Conservation (phyloP, 2,329 filamentous ascomycete species). For the Aspergillus sp. region DNA sequence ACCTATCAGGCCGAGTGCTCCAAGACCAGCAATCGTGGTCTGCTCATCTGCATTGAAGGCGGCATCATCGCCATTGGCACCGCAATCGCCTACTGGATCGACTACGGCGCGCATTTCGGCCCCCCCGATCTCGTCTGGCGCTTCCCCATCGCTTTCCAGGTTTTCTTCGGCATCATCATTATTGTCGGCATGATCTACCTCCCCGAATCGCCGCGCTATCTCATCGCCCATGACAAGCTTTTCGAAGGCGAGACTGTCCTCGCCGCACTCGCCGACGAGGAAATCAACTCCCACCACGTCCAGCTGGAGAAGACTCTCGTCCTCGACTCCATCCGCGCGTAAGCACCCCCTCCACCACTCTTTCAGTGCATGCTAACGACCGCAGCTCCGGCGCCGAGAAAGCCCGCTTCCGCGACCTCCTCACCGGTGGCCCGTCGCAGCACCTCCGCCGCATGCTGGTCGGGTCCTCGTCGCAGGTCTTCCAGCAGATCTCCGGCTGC, state of each 20-base stretch:
- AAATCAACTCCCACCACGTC: slow-evolving; percentile 9
- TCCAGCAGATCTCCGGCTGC: slow-evolving; percentile 15
- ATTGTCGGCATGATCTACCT: slow-evolving; percentile 16
- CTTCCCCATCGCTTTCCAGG: slow-evolving; percentile 18
- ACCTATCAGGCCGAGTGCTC: slow-evolving; percentile 19
- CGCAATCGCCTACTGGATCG: slow-evolving; percentile 18
- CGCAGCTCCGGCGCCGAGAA: slow-evolving; percentile 5
- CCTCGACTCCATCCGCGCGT: slow-evolving; percentile 13
- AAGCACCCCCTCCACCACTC: neutral
- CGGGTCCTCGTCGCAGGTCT: slow-evolving; percentile 13
- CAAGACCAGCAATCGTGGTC: slow-evolving; percentile 17
- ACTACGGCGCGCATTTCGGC: slow-evolving; percentile 14
- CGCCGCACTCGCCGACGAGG: slow-evolving; percentile 9
- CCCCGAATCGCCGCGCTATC: slow-evolving; percentile 16
- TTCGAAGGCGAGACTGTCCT: slow-evolving; percentile 13
- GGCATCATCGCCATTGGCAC: slow-evolving; percentile 17
- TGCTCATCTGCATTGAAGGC: slow-evolving; percentile 18
- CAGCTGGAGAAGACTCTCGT: slow-evolving; percentile 12
- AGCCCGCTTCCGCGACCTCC: slow-evolving; percentile 9
- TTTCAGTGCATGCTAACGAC: neutral
- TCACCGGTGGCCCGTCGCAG: slow-evolving; percentile 14
- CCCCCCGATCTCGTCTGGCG: slow-evolving; percentile 14
- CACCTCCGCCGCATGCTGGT: slow-evolving; percentile 15
- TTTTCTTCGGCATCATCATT: slow-evolving; percentile 16
- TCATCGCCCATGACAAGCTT: slow-evolving; percentile 15